Percentiles rank a stretch among this genome's conserved stretches.
phyloP scores from a whole-genome alignment of 805 yeast genomes.

The Clavispora fructus region DNA sequence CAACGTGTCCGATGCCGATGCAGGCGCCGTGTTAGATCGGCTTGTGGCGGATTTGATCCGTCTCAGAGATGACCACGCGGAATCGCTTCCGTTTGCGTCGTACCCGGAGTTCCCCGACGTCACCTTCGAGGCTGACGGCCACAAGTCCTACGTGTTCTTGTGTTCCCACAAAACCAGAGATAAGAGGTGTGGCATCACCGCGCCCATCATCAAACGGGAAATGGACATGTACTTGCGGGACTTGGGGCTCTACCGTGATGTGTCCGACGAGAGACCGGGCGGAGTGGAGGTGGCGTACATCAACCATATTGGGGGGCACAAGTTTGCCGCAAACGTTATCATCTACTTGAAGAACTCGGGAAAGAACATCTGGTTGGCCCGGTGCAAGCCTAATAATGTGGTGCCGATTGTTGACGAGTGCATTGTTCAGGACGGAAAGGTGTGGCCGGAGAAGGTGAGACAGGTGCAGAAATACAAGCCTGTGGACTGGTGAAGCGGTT shows the following conservation, averaged over 20 bases:
- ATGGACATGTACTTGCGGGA: slow-evolving; percentile 71
- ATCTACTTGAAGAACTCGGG: slow-evolving; percentile 63
- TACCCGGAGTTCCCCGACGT: slow-evolving; percentile 22
- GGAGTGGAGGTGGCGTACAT: slow-evolving; percentile 70
- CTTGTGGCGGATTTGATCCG: slow-evolving; percentile 39
- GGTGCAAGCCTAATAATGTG: slow-evolving; percentile 74
- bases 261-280: slow-evolving; percentile 64
- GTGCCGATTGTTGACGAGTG: slow-evolving; percentile 73
- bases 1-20: slow-evolving; percentile 42
- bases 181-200: slow-evolving; percentile 89
- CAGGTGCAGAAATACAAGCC: slow-evolving; percentile 49
- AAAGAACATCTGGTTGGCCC: slow-evolving; percentile 82
- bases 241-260: slow-evolving; percentile 67
- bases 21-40: slow-evolving; percentile 37
- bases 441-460: slow-evolving; percentile 68
- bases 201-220: slow-evolving; percentile 80
- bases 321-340: slow-evolving; percentile 84
- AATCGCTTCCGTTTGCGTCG: slow-evolving; percentile 5
- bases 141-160: slow-evolving; percentile 53
- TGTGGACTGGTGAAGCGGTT: slow-evolving; percentile 42
- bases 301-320: slow-evolving; percentile 95
- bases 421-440: slow-evolving; percentile 59
- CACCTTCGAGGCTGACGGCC: slow-evolving; percentile 23
- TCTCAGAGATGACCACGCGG: slow-evolving; percentile 9
- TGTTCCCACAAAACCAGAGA: slow-evolving; percentile 93